A percentile compares a stretch with the other conserved stretches of the same genome.
Conservation (phyloP, 2,329 filamentous ascomycete species). For the Bertia moriformis region DNA sequence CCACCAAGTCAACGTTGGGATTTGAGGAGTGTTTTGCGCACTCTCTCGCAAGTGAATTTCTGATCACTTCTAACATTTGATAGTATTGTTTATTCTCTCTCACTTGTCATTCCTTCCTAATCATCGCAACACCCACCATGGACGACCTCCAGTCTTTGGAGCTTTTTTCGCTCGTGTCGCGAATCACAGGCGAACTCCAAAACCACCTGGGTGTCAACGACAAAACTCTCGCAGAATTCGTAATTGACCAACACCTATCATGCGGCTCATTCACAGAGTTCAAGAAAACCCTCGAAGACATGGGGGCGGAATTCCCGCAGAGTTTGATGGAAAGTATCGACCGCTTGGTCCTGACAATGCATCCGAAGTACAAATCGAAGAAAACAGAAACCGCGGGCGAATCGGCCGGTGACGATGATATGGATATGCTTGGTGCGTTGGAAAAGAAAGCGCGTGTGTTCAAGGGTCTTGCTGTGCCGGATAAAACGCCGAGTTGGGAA, state of each 20-base stretch:
- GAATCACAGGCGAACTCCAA: conserved; percentile 83
- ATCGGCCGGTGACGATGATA: conserved; percentile 22
- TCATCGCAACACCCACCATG: no score
- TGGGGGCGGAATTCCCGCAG: conserved; percentile 70
- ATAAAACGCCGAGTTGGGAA: conserved; percentile 46
- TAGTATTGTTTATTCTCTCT: background rate
- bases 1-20: background rate
- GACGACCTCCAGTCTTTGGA: conserved; percentile 86
- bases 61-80: background rate
- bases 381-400: conserved; percentile 14
- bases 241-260: conserved; percentile 78
- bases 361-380: conserved; percentile 50
- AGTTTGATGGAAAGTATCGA: conserved; percentile 87
- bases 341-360: conserved; percentile 73
- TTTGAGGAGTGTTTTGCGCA: background rate
- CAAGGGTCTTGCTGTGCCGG: conserved; percentile 73
- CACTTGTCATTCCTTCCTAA: background rate
- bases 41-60: background rate
- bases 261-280: conserved; percentile 56
- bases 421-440: conserved; percentile 24
- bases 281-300: conserved; percentile 56
- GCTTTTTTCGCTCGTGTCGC: conserved; percentile 82
- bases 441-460: conserved; percentile 79
- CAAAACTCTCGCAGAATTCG: conserved; percentile 89
- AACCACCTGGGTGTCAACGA: conserved; percentile 87